phyloP scores from a whole-genome alignment of 2,329 filamentous ascomycete genomes.

The Fusarium euwallaceae region DNA sequence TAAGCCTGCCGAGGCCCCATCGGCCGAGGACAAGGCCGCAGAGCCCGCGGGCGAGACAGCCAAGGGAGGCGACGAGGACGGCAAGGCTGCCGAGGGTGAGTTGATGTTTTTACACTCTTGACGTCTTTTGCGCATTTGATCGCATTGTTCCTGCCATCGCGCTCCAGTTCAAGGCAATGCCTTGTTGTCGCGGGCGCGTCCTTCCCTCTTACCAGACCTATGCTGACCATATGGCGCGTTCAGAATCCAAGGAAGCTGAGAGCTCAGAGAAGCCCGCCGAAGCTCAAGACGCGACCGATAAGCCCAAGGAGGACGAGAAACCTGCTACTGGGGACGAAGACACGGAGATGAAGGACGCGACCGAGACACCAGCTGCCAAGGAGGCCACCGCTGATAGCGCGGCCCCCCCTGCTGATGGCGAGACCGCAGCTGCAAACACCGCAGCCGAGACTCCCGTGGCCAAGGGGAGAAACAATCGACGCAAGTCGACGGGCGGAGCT shows the following conservation, averaged over 20 bases:
- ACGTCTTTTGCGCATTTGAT: conserved; percentile 18
- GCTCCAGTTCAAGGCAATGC: conserved; percentile 30
- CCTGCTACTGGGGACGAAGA: conserved; percentile 49
- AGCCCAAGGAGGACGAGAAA: conserved; percentile 44
- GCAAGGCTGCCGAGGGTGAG: conserved; percentile 51
- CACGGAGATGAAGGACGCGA: conserved; percentile 67
- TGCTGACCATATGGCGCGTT: conserved; percentile 46
- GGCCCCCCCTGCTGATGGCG: conserved; percentile 43
- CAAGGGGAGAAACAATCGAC: conserved; percentile 65
- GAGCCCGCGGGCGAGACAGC: conserved; percentile 43
- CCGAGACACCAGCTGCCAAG: conserved; percentile 48
- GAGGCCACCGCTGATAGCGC: conserved; percentile 46
- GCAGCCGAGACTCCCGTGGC: conserved; percentile 47
- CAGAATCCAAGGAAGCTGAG: conserved; percentile 48
- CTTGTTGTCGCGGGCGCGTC: conserved; percentile 35
- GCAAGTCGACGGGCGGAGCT: conserved; percentile 80
- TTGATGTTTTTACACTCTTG: conserved; percentile 16
- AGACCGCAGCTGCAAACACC: conserved; percentile 44
- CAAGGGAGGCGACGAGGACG: conserved; percentile 43
- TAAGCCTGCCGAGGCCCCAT: conserved; percentile 40
- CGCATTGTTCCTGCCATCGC: conserved; percentile 18
- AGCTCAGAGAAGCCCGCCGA: conserved; percentile 49
- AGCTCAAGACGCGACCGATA: conserved; percentile 44
- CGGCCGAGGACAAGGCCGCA: conserved; percentile 41
- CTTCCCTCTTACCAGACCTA: conserved; percentile 31